Evolutionary conservation across 306 rosid genomes (phyloP), one percentile per base, ranked within the genome.

Genomic region (Rosa chinensis): DNA sequence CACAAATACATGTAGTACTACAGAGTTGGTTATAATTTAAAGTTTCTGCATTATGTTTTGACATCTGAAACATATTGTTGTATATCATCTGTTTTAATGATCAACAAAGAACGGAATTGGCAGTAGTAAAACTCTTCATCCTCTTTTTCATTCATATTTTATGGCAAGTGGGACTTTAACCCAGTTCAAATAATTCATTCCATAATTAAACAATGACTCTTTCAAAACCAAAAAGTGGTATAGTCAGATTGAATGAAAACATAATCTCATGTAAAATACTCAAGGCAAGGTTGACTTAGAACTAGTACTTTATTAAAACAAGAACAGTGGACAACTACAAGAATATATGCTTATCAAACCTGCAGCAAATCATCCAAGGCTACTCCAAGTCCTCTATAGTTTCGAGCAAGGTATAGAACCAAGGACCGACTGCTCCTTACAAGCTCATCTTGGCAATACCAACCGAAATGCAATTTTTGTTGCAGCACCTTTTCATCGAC

Each of bases 301-400:
- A 52, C 7, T 40, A 74, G 9, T 35, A 10, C 16, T 58, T n/a
- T 40, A 74, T 7, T 12, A 5, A 8, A 58, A 59, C 42, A 43
- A 59, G 28, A 35, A 44, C 43, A 17, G 28, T 16, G 32, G 59
- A 40, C n/a, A 13, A 42, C 39, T 32, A 37, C 20, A 73, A 73
- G 13, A 67, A n/a, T 37, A 49, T 59, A 77, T 13, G 63, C 66
- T 76, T 78, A 78, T 77, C 85, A 79, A 77, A 92, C 98, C 99
- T 94, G 99, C 81, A 92, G 85, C 59, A 94, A 82, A 84, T 94
- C 99, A 66, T 89, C 97, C 78, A 84, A 72, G 61, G 97, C 88
- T 70, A 94, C 82, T 76, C 99, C 99, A 79, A 79, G 67, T 55
- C 97, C 94, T 87, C 90, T 79, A 82, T 94, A 94, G 70, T 88